A percentile compares a stretch with the other conserved stretches of the same genome.
Evolutionary conservation across 192 early-diverging fungal species (phyloP).

Genomic region (Linnemannia elongata): DNA sequence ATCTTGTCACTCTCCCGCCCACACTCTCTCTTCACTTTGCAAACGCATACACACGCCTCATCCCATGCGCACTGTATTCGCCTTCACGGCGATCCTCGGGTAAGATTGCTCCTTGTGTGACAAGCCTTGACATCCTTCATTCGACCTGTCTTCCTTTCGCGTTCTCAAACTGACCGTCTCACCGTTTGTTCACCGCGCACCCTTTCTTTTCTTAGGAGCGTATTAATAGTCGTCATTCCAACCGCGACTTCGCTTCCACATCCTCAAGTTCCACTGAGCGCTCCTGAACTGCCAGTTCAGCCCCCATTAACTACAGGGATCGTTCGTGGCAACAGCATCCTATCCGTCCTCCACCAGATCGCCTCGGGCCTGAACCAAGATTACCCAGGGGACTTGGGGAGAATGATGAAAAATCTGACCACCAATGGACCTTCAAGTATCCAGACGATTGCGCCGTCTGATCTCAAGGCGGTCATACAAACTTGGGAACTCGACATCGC

Average conservation of each 20-base stretch:
- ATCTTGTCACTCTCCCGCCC: too few relatives aligned
- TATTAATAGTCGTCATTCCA: too few relatives aligned
- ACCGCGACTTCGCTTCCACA: not conserved
- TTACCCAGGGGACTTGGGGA: not conserved
- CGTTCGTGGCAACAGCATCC: not conserved
- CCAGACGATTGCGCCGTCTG: not conserved
- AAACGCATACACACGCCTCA: too few relatives aligned
- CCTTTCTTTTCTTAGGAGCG: too few relatives aligned
- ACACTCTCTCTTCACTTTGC: too few relatives aligned
- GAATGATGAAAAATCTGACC: not conserved
- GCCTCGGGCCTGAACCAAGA: not conserved
- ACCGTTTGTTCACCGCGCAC: too few relatives aligned
- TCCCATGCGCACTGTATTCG: too few relatives aligned
- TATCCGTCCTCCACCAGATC: not conserved
- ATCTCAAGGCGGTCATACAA: not conserved
- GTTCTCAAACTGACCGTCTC: too few relatives aligned
- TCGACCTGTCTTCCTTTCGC: too few relatives aligned
- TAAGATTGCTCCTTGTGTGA: too few relatives aligned
- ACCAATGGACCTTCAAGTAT: not conserved
- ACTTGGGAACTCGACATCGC: constrained; percentile 14
- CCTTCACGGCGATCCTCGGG: too few relatives aligned
- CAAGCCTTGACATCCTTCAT: too few relatives aligned
- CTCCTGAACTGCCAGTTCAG: not conserved
- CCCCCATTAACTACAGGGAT: not conserved
- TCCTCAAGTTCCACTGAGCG: not conserved